phyloP scores from a whole-genome alignment of 2,329 filamentous ascomycete genomes.

The Macroventuria anomochaeta region DNA sequence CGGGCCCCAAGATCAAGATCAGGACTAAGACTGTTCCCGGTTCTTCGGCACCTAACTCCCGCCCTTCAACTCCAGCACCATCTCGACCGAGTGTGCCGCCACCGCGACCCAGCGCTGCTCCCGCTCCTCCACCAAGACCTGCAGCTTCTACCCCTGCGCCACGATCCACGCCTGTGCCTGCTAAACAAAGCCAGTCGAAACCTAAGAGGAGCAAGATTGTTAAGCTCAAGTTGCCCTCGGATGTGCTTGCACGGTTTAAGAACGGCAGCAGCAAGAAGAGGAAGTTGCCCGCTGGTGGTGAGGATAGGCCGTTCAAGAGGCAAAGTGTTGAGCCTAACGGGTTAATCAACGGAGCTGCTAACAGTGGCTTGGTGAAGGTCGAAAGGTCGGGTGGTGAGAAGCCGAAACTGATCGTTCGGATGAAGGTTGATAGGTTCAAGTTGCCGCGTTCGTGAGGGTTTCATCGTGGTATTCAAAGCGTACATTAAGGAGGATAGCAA shows the following conservation, averaged over 20 bases:
- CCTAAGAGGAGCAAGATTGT: slow-evolving; percentile 38
- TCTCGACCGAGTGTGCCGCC: slow-evolving; percentile 23
- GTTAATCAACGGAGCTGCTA: slow-evolving; percentile 18
- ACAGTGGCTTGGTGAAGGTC: slow-evolving; percentile 27
- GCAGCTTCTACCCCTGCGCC: slow-evolving; percentile 18
- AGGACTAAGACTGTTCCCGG: slow-evolving; percentile 32
- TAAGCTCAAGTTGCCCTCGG: slow-evolving; percentile 31
- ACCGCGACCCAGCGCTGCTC: slow-evolving; percentile 20
- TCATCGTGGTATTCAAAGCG: too few relatives aligned
- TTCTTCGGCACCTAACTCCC: slow-evolving; percentile 27
- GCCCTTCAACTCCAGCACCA: slow-evolving; percentile 23
- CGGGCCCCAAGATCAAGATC: slow-evolving; percentile 38
- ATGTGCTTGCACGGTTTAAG: slow-evolving; percentile 19
- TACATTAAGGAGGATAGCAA: neutral
- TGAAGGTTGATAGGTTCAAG: slow-evolving; percentile 27
- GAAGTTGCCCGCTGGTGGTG: slow-evolving; percentile 25
- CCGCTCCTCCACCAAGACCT: slow-evolving; percentile 13
- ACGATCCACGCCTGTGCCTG: slow-evolving; percentile 8
- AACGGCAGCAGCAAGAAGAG: slow-evolving; percentile 29
- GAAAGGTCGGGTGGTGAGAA: slow-evolving; percentile 24
- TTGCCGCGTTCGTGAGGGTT: neutral
- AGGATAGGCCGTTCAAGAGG: slow-evolving; percentile 35
- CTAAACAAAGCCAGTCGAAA: slow-evolving; percentile 14
- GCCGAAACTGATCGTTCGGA: slow-evolving; percentile 28
- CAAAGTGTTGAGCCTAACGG: slow-evolving; percentile 35